Conservation (phyloP, 768 basidiomycete species). For the Exidia glandulosa region DNA sequence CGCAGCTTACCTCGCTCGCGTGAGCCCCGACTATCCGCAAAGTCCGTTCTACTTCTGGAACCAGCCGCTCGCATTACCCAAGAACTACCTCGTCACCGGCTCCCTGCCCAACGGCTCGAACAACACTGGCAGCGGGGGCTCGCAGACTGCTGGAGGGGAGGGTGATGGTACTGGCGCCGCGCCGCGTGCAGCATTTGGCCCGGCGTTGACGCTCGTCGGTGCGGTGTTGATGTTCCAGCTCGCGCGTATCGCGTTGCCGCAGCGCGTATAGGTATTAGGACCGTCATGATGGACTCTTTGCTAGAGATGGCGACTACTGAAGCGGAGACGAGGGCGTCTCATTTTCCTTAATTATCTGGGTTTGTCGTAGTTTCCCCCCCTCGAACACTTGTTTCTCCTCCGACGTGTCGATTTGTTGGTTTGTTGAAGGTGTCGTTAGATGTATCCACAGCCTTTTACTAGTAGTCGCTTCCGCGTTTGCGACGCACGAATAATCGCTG, state of each 20-base stretch:
- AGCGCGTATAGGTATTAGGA: not conserved
- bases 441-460: too few species aligned
- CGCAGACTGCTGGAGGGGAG: not conserved
- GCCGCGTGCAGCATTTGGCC: not conserved
- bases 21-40: constrained; percentile 2
- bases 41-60: constrained; percentile 8
- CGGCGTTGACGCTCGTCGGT: not conserved
- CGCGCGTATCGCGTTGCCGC: too few species aligned
- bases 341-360: too few species aligned
- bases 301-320: too few species aligned
- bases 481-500: too few species aligned
- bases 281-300: too few species aligned
- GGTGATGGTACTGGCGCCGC: not conserved
- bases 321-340: too few species aligned
- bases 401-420: too few species aligned
- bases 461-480: too few species aligned
- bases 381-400: too few species aligned
- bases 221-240: not conserved
- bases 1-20: constrained; percentile 7
- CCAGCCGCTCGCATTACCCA: not conserved
- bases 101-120: not conserved
- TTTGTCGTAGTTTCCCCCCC: too few species aligned
- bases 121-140: not conserved
- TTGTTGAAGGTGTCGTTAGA: too few species aligned
- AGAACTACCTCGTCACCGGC: not conserved